These are phyloP conservation scores for Candida hungchunana DNA, from an alignment of 805 yeast species.

Conservation along the genomic window DNA sequence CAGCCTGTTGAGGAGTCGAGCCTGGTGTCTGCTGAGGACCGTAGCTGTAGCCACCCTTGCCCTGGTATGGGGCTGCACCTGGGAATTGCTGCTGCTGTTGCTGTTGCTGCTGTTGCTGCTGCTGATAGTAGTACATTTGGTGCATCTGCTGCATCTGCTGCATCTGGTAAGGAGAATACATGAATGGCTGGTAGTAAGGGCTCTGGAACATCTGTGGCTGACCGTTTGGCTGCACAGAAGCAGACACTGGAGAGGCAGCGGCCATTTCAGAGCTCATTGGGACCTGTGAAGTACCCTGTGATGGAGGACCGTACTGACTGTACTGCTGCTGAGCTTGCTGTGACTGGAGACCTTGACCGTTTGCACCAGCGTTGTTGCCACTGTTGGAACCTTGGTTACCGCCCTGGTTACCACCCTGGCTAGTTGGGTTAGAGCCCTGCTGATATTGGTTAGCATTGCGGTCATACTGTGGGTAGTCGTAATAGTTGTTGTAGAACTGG, in stretches of 20 bases:
- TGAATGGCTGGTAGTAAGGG: conserved; percentile 15
- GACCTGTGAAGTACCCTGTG: conserved; percentile 20
- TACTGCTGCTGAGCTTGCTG: conserved; percentile 14
- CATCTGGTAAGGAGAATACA: conserved; percentile 24
- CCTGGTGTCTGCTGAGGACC: conserved; percentile 13
- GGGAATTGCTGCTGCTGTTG: conserved; percentile 16
- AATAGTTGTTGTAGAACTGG: conserved; percentile 17
- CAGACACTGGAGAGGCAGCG: conserved; percentile 27
- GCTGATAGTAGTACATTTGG: conserved; percentile 18
- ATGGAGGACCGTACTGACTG: conserved; percentile 26
- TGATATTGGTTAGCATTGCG: conserved; percentile 11
- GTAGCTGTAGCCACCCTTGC: conserved; percentile 20
- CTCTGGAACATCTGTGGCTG: conserved; percentile 9
- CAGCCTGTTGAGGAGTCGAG: conserved; percentile 3
- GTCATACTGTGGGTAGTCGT: conserved; percentile 14
- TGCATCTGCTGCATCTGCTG: too few relatives aligned
- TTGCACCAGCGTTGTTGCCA: too few relatives aligned
- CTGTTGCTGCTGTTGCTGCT: conserved; percentile 9
- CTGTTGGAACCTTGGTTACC: too few relatives aligned
- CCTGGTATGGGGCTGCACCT: conserved; percentile 23
- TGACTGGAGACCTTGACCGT: too few relatives aligned
- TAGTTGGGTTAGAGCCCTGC: not conserved
- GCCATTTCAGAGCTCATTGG: conserved; percentile 19
- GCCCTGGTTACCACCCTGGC: too few relatives aligned
- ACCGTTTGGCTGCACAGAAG: conserved; percentile 26